A percentile compares a stretch with the other conserved stretches of the same genome.
phyloP scores from a whole-genome alignment of 768 basidiomycete genomes.

The Lactifluus subvellereus region DNA sequence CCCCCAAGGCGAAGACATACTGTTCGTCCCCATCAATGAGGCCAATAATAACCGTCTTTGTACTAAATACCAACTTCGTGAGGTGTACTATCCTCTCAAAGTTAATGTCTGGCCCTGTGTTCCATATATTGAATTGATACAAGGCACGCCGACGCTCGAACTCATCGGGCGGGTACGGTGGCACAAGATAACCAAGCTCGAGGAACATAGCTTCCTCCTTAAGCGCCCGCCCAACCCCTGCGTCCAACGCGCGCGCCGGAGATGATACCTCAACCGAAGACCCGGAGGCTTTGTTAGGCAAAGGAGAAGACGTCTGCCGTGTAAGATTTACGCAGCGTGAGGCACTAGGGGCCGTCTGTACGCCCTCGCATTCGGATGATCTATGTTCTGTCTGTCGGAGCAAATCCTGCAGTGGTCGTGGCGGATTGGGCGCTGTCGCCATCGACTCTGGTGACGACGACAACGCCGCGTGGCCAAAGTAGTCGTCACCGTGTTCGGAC shows the following conservation, averaged over 20 bases:
- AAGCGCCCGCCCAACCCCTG: conserved; percentile 43
- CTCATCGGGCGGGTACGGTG: conserved; percentile 84
- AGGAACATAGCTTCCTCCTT: conserved; percentile 65
- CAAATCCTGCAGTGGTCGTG: conserved; percentile 22
- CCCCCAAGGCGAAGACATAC: conserved; percentile 38
- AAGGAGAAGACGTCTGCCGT: conserved; percentile 60
- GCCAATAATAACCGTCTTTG: conserved; percentile 77
- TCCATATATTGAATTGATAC: conserved; percentile 91
- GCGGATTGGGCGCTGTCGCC: not conserved
- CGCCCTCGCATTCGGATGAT: conserved; percentile 30
- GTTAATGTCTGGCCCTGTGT: conserved; percentile 79
- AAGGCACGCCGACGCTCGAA: conserved; percentile 74
- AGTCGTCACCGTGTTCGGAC: conserved; percentile 28
- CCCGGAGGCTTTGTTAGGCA: conserved; percentile 35
- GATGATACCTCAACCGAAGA: conserved; percentile 20
- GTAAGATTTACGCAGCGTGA: conserved; percentile 50
- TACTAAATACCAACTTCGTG: conserved; percentile 87
- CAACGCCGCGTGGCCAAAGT: conserved; percentile 26
- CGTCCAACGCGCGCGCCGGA: conserved; percentile 24
- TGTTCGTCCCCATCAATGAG: conserved; percentile 81
- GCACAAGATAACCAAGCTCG: conserved; percentile 63
- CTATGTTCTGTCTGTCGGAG: conserved; percentile 2
- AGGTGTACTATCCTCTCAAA: conserved; percentile 93
- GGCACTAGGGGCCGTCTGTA: conserved; percentile 41
- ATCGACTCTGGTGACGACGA: conserved; percentile 5